Conservation (phyloP, 2,329 filamentous ascomycete genomes). For the Cryphonectria radicalis region DNA sequence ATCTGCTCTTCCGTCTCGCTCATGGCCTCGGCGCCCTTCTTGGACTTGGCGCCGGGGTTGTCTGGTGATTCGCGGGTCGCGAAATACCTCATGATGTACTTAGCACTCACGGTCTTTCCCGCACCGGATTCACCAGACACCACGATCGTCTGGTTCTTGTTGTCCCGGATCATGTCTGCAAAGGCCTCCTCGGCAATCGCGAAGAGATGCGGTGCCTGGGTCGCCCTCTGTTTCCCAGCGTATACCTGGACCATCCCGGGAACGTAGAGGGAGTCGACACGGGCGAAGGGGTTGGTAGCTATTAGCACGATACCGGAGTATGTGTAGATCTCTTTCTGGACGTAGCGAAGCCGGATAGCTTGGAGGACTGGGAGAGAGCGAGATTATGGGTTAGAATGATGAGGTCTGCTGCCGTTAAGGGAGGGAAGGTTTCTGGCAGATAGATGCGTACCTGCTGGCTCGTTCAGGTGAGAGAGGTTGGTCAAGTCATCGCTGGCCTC, state of each 20-base stretch:
- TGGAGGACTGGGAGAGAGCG: slow-evolving; percentile 75
- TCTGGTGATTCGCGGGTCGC: slow-evolving; percentile 94
- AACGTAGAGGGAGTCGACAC: slow-evolving; percentile 97
- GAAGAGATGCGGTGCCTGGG: slow-evolving; percentile 96
- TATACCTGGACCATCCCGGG: slow-evolving; percentile 99
- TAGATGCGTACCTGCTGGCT: slow-evolving; percentile 79
- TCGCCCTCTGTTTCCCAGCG: slow-evolving; percentile 93
- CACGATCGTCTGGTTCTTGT: slow-evolving; percentile 96
- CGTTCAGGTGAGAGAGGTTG: slow-evolving; percentile 96
- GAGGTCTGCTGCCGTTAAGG: slow-evolving; percentile 15
- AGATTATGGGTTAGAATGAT: slow-evolving; percentile 34
- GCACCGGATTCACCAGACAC: slow-evolving; percentile 99
- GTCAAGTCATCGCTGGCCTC: slow-evolving; percentile 98
- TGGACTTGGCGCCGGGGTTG: slow-evolving; percentile 76
- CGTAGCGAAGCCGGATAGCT: slow-evolving; percentile 94
- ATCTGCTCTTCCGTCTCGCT: slow-evolving; percentile 99
- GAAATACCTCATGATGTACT: slow-evolving; percentile 99
- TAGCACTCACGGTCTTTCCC: slow-evolving; percentile 98
- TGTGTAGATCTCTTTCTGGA: slow-evolving; percentile 99
- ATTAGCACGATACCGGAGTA: slow-evolving; percentile 99
- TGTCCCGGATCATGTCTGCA: slow-evolving; percentile 95
- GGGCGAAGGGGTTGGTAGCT: slow-evolving; percentile 95
- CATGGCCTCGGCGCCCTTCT: slow-evolving; percentile 79
- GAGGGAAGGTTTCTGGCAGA: background rate
- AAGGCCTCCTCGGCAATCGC: slow-evolving; percentile 99